Percentiles rank a stretch among this genome's conserved stretches.
Conservation (phyloP, 2,329 filamentous ascomycete genomes). For the Chaetomiaceae sp. region DNA sequence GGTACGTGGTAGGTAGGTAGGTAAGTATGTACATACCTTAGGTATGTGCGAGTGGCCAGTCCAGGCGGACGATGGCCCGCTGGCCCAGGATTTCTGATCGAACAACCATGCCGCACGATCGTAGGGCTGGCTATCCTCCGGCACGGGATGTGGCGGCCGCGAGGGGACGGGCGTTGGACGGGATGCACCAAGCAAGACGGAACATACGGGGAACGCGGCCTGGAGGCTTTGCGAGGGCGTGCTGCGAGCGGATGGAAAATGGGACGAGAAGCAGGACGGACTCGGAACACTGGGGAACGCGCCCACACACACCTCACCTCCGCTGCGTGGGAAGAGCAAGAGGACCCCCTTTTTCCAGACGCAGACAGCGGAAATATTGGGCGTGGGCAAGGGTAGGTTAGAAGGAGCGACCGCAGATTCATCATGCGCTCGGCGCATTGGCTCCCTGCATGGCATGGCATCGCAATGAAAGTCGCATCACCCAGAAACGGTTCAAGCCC, state of each 20-base stretch:
- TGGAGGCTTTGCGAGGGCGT: no score
- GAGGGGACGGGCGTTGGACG: not conserved
- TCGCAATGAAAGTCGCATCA: slow-evolving; percentile 5
- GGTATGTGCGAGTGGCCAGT: no score
- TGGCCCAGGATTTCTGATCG: no score
- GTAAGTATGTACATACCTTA: no score
- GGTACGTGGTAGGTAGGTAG: no score
- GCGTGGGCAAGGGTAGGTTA: not conserved
- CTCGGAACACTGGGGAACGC: not conserved
- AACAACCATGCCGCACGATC: no score
- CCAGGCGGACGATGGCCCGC: no score
- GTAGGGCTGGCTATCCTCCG: slow-evolving; percentile 9
- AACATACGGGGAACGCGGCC: not conserved
- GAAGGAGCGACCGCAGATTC: slow-evolving; percentile 8
- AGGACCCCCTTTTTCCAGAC: no score
- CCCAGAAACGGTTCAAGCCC: slow-evolving; percentile 2
- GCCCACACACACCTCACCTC: no score
- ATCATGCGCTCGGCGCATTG: not conserved
- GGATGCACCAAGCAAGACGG: not conserved
- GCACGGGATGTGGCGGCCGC: slow-evolving; percentile 10
- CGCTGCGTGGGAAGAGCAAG: no score
- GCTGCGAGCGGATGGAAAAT: no score
- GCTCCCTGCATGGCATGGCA: slow-evolving; percentile 2
- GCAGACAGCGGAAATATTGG: no score
- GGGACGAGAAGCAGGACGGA: not conserved